A percentile compares a stretch with the other conserved stretches of the same genome.
Conservation (phyloP, 2,329 filamentous ascomycete species). For the Aspergillus cejpii region DNA sequence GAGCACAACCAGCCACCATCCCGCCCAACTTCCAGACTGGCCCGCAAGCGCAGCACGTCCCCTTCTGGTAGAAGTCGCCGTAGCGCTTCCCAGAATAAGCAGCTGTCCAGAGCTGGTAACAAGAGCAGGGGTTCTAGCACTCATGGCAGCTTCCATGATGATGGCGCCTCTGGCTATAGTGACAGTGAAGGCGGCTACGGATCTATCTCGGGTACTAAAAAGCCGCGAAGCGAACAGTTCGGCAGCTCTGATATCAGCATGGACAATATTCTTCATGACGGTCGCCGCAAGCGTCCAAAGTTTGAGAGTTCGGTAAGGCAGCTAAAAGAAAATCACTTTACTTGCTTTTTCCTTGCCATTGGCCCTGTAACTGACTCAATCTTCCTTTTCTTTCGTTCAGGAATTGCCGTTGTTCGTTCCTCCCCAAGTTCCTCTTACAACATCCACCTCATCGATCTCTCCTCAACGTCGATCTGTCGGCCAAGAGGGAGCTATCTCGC, state of each 20-base stretch:
- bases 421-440: conserved; percentile 83
- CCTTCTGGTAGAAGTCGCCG: conserved; percentile 65
- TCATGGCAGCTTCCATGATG: conserved; percentile 58
- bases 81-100: conserved; percentile 71
- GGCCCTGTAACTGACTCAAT: conserved; percentile 6
- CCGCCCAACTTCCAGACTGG: conserved; percentile 62
- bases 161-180: conserved; percentile 69
- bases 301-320: conserved; percentile 88
- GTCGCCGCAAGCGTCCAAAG: conserved; percentile 88
- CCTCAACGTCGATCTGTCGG: conserved; percentile 76
- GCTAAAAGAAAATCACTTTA: conserved; percentile 4
- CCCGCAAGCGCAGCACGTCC: conserved; percentile 71
- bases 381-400: conserved; percentile 50
- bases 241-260: conserved; percentile 96
- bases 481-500: conserved; percentile 59
- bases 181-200: conserved; percentile 77
- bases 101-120: conserved; percentile 57
- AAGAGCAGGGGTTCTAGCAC: conserved; percentile 62
- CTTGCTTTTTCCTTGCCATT: conserved; percentile 20
- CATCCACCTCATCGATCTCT: conserved; percentile 96
- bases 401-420: conserved; percentile 93
- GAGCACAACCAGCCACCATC: conserved; percentile 58
- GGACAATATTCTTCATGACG: conserved; percentile 96
- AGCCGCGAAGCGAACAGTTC: conserved; percentile 72
- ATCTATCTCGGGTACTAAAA: conserved; percentile 64